These are phyloP conservation scores for Fusarium nodosum DNA, from an alignment of 2,329 filamentous ascomycete genomes.

Conservation along the genomic window DNA sequence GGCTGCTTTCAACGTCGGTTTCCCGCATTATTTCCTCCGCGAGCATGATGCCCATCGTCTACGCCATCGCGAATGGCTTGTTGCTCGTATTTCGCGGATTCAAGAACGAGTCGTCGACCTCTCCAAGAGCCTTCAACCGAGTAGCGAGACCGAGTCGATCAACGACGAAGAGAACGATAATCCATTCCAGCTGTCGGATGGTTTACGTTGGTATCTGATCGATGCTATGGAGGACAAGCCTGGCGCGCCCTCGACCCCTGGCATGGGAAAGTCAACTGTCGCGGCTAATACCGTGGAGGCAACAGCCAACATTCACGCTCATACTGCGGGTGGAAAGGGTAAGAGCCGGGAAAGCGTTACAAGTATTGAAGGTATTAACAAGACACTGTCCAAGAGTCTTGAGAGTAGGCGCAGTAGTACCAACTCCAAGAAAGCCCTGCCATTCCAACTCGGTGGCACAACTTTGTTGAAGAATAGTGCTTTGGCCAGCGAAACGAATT, in stretches of 20 bases:
- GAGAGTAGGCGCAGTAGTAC: constrained; percentile 93
- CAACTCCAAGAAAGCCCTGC: constrained; percentile 81
- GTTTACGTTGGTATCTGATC: constrained; percentile 94
- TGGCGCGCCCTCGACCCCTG: constrained; percentile 90
- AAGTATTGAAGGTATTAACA: constrained; percentile 79
- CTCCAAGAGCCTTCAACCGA: constrained; percentile 77
- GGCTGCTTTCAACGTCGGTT: constrained; percentile 98
- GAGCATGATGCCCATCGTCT: constrained; percentile 92
- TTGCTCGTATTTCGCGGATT: constrained; percentile 90
- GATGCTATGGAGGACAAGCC: constrained; percentile 95
- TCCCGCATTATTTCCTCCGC: constrained; percentile 95
- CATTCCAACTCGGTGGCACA: constrained; percentile 62
- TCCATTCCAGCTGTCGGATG: constrained; percentile 95
- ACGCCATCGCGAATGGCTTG: constrained; percentile 91
- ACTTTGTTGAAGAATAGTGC: constrained; percentile 64
- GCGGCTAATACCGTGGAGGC: constrained; percentile 90
- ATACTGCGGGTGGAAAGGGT: constrained; percentile 61
- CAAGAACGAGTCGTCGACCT: constrained; percentile 95
- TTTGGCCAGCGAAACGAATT: constrained; percentile 71
- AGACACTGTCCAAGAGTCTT: constrained; percentile 86
- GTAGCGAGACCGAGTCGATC: constrained; percentile 64
- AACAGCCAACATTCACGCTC: constrained; percentile 76
- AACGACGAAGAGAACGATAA: constrained; percentile 88
- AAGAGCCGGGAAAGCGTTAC: constrained; percentile 62
- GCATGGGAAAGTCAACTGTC: constrained; percentile 91